Evolutionary conservation across 192 early-diverging fungal genomes (phyloP).

Genomic region (Podila horticola): DNA sequence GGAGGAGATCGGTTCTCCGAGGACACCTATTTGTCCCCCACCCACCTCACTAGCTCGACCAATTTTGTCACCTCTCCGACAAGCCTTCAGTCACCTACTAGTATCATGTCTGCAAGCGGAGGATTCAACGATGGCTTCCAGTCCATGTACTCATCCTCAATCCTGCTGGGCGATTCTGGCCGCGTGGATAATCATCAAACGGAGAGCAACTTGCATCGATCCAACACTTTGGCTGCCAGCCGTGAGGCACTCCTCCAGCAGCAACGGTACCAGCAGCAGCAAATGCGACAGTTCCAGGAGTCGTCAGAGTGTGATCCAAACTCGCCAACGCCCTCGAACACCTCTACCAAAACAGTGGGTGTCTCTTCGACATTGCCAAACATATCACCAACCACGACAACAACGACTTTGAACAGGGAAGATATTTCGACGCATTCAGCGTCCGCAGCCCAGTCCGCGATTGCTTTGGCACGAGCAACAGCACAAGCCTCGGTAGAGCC

Average conservation of each 20-base stretch:
- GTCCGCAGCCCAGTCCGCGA: not conserved
- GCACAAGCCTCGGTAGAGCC: not conserved
- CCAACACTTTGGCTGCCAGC: not conserved
- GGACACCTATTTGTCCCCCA: not conserved
- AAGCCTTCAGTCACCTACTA: constrained; percentile 18
- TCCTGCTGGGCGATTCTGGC: not conserved
- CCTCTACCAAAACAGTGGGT: not conserved
- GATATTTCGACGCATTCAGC: not conserved
- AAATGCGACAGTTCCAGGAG: constrained; percentile 28
- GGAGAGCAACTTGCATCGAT: not conserved
- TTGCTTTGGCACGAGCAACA: not conserved
- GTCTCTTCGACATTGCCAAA: not conserved
- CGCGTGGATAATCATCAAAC: not conserved
- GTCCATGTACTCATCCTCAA: not conserved
- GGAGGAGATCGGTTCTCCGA: not conserved
- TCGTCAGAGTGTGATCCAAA: not conserved
- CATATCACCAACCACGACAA: not conserved
- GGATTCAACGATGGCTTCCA: not conserved
- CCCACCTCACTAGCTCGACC: not conserved
- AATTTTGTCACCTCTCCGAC: constrained; percentile 32
- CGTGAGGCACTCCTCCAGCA: constrained; percentile 19
- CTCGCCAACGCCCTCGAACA: not conserved
- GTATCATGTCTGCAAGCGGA: not conserved
- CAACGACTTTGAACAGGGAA: not conserved
- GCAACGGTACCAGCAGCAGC: constrained; percentile 22